These are phyloP conservation scores for Solanum verrucosum DNA, from an alignment of 257 asterid genomes.

Conservation along the genomic window DNA sequence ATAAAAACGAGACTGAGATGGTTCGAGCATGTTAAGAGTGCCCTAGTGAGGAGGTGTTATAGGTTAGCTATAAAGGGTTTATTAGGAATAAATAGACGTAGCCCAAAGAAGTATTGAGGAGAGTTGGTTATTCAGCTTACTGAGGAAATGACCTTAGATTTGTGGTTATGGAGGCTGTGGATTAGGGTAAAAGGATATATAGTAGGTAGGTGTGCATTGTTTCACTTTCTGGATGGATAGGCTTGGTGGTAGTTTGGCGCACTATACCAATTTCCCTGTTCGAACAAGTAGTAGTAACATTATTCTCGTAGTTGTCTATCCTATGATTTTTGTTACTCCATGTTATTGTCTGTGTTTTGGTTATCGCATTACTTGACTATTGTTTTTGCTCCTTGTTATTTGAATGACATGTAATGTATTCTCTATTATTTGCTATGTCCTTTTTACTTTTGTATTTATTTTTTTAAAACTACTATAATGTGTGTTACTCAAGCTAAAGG, in stretches of 20 bases:
- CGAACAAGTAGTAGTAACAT: neutral
- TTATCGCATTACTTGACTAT: neutral
- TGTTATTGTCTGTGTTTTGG: too few relatives aligned
- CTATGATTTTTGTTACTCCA: too few relatives aligned
- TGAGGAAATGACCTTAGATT: too few relatives aligned
- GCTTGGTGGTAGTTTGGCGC: too few relatives aligned
- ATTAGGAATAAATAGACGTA: neutral
- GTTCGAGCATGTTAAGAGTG: too few relatives aligned
- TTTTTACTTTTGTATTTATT: too few relatives aligned
- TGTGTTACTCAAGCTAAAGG: neutral
- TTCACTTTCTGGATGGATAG: neutral
- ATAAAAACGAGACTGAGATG: neutral
- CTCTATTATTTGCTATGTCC: neutral
- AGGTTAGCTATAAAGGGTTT: neutral
- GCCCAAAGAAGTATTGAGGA: neutral
- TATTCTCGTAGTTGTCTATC: neutral
- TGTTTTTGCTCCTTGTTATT: neutral
- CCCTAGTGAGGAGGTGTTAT: too few relatives aligned
- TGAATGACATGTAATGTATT: neutral
- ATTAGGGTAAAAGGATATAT: too few relatives aligned
- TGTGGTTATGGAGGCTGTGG: too few relatives aligned
- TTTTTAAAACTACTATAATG: too few relatives aligned
- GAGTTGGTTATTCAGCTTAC: neutral
- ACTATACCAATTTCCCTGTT: neutral
- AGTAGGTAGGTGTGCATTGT: neutral